A percentile compares a stretch with the other conserved stretches of the same genome.
Evolutionary conservation across 768 basidiomycete species (phyloP).

Genomic region (Tulasnella sp.): DNA sequence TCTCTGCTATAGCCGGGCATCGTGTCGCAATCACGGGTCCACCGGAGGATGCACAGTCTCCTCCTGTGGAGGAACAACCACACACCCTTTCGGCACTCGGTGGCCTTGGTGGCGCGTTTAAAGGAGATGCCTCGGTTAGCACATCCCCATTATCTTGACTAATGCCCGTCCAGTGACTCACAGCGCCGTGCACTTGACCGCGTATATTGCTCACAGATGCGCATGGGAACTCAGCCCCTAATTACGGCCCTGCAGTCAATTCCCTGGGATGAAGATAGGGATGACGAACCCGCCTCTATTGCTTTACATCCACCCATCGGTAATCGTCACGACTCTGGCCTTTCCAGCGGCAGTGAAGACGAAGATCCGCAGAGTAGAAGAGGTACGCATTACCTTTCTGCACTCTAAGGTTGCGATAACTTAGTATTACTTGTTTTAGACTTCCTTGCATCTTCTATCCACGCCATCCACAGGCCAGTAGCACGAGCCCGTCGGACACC

Average conservation of each 20-base stretch:
- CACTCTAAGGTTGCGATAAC: neutral
- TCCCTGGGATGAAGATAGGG: conserved; percentile 61
- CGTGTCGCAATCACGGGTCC: conserved; percentile 19
- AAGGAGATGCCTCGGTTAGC: conserved; percentile 61
- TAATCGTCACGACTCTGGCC: neutral
- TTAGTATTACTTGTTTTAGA: conserved; percentile 23
- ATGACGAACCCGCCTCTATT: conserved; percentile 55
- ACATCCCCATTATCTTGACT: neutral
- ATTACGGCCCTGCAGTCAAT: conserved; percentile 82
- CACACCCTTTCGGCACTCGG: conserved; percentile 32
- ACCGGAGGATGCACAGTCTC: conserved; percentile 21
- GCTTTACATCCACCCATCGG: neutral
- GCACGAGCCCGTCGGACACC: conserved; percentile 17
- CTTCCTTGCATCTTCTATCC: conserved; percentile 72
- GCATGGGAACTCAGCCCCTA: conserved; percentile 76
- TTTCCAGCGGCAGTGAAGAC: conserved; percentile 41
- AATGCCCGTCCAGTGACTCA: neutral
- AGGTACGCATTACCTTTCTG: neutral
- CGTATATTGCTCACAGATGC: conserved; percentile 55
- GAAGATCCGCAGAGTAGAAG: conserved; percentile 31
- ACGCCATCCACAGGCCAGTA: conserved; percentile 69
- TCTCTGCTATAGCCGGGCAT: conserved; percentile 7
- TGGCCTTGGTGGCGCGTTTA: conserved; percentile 34
- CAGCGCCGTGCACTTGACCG: neutral
- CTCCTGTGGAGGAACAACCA: conserved; percentile 27